Evolutionary conservation across 148 eudicot species (phyloP).

Genomic region (Beta vulgaris): DNA sequence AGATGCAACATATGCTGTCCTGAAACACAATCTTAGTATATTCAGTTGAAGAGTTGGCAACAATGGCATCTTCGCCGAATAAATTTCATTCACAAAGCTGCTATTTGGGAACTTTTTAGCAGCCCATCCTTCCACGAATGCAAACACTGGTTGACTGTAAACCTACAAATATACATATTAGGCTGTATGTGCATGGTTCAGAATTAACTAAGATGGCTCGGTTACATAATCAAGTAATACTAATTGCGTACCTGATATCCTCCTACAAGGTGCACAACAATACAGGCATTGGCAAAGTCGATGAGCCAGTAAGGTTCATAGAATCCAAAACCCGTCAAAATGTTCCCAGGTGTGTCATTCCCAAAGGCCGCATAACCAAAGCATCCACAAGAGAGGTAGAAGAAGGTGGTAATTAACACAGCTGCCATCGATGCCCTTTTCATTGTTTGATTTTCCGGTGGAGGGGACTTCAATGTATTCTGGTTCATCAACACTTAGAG

Average conservation of each 20-base stretch:
- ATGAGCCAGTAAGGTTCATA: constrained; percentile 70
- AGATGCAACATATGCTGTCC: constrained; percentile 54
- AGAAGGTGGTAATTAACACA: constrained; percentile 47
- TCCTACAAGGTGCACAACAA: constrained; percentile 65
- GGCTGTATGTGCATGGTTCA: too few species aligned
- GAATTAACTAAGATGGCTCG: too few species aligned
- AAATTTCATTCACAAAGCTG: constrained; percentile 30
- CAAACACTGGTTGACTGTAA: constrained; percentile 44
- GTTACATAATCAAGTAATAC: not conserved
- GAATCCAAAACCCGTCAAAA: constrained; percentile 66
- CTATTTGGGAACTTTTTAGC: constrained; percentile 32
- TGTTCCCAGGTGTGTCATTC: constrained; percentile 60
- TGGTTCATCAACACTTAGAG: constrained; percentile 4
- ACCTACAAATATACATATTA: too few species aligned
- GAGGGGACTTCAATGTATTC: constrained; percentile 68
- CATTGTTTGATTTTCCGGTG: constrained; percentile 67
- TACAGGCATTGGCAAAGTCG: constrained; percentile 66
- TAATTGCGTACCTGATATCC: constrained; percentile 60
- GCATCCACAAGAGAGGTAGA: constrained; percentile 68
- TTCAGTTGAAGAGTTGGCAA: constrained; percentile 37
- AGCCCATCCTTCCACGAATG: constrained; percentile 47
- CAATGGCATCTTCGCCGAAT: constrained; percentile 36
- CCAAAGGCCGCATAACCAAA: constrained; percentile 91
- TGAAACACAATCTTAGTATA: constrained; percentile 47
- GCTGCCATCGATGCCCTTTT: constrained; percentile 58